phyloP scores from a whole-genome alignment of 495 filamentous ascomycete genomes.

The Penicillium daleae region DNA sequence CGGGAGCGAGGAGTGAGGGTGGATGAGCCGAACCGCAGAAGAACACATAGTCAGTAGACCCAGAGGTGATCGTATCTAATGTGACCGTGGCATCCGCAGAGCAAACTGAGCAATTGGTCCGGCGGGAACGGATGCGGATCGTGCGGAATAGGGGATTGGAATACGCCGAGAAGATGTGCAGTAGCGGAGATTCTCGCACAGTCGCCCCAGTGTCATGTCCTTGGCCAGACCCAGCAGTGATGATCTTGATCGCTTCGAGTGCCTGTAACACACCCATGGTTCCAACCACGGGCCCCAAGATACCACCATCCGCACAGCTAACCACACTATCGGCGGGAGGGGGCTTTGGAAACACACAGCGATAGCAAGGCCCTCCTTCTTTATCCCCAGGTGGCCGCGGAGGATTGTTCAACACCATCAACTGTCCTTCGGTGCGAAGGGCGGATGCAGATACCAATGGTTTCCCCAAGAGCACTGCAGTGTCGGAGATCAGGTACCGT shows the following conservation, averaged over 20 bases:
- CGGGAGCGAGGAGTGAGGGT: slow-evolving; percentile 54
- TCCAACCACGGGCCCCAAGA: slow-evolving; percentile 90
- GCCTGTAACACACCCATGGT: slow-evolving; percentile 94
- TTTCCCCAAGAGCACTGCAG: slow-evolving; percentile 76
- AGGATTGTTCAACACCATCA: slow-evolving; percentile 73
- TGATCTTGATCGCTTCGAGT: slow-evolving; percentile 82
- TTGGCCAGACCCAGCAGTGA: slow-evolving; percentile 40
- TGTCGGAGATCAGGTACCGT: slow-evolving; percentile 91
- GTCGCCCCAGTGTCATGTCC: slow-evolving; percentile 32
- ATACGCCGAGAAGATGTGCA: slow-evolving; percentile 78
- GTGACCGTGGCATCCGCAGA: slow-evolving; percentile 64
- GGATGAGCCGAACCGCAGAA: slow-evolving; percentile 69
- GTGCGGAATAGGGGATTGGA: slow-evolving; percentile 69
- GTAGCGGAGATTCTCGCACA: slow-evolving; percentile 30
- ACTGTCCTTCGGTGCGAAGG: slow-evolving; percentile 82
- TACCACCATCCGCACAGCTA: slow-evolving; percentile 88
- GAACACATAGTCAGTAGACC: slow-evolving; percentile 72
- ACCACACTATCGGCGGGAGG: slow-evolving; percentile 77
- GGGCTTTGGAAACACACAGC: slow-evolving; percentile 88
- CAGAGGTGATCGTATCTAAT: slow-evolving; percentile 60
- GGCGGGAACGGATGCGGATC: slow-evolving; percentile 69
- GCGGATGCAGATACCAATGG: slow-evolving; percentile 88
- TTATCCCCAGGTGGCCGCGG: slow-evolving; percentile 51
- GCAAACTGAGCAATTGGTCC: slow-evolving; percentile 74
- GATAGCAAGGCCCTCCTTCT: slow-evolving; percentile 78